A percentile compares a stretch with the other conserved stretches of the same genome.
phyloP scores from a whole-genome alignment of 768 basidiomycete genomes.

The Pulveroboletus sp. region DNA sequence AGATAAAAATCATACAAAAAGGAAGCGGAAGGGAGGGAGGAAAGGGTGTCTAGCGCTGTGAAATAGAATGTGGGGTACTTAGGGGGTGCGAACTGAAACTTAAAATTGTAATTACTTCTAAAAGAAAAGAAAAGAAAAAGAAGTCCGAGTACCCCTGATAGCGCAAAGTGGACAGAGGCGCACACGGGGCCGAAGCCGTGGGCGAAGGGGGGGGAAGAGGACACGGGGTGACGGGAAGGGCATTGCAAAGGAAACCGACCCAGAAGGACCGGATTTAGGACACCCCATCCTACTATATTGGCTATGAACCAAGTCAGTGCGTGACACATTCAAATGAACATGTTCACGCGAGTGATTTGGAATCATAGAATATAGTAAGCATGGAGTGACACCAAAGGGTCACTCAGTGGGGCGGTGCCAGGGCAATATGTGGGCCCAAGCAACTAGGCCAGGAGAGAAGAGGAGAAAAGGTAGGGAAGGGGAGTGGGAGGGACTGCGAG shows the following conservation, averaged over 20 bases:
- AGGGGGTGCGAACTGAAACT: slow-evolving; percentile 15
- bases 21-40: neutral
- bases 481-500: slow-evolving; percentile 15
- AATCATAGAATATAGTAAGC: slow-evolving; percentile 35
- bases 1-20: no score
- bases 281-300: slow-evolving; percentile 48
- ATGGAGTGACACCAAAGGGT: slow-evolving; percentile 30
- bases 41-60: neutral
- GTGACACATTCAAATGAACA: slow-evolving; percentile 32
- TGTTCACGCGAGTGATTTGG: slow-evolving; percentile 32
- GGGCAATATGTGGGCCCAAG: neutral
- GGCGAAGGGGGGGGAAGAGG: no score
- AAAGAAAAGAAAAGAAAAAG: neutral
- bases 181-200: no score
- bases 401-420: slow-evolving; percentile 8
- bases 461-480: neutral
- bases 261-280: slow-evolving; percentile 22
- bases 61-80: slow-evolving; percentile 14
- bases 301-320: slow-evolving; percentile 52
- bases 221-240: no score
- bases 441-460: neutral
- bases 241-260: neutral
- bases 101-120: neutral
- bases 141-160: slow-evolving; percentile 16
- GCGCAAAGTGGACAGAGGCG: neutral